Base-by-base conservation (phyloP, 176 grass and related monocot species). In the Paspalum vaginatum region DNA sequence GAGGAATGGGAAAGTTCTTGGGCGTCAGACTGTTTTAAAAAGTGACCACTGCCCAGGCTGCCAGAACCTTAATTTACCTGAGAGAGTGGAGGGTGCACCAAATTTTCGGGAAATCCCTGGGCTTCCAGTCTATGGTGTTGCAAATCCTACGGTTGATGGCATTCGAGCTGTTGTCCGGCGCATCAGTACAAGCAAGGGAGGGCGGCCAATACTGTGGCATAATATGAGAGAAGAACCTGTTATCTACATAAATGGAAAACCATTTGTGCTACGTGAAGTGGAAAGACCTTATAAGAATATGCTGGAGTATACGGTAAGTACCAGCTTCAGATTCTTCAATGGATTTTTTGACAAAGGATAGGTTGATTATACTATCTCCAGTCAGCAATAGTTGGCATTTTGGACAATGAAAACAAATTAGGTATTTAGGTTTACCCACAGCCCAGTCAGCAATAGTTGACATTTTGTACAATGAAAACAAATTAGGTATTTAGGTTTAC, bases 191-290 rank as follows among this genome's bases (percentile, higher is more conserved):
- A 95, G 82, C 83, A 95, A 98, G 65, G 96, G 92, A 81, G 87
- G 91, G n/a, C 67, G 86, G 11, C 86, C 92, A 11, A 84, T 98
- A 82, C 81, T 98, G 58, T 98, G 96, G 96, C 96, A 98, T 83
- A 98, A 98, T 75, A 98, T 98, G 96, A 93, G 96, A 82, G 96
- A 98, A 95, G 96, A 98, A 72, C 96, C 96, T 22, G 96, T 98
- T 84, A 87, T 98, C 72, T 98, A 95, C 75, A 98, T 95, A 80
- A 93, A 98, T 89, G 96, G 96, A 65, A 98, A 93, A 60, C 96
- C 96, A 71, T 95, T 95, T 91, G 96, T 98, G 63, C 78, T 98
- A 73, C 96, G 96, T 65, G 96, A 98, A 83, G 96, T 98, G 40
- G 96, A 98, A 87, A 95, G 96, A 72, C 96, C 96, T 16, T 98